Percentiles rank a stretch among this genome's conserved stretches.
phyloP scores from a whole-genome alignment of 805 yeast species.

The Candida boidinii region DNA sequence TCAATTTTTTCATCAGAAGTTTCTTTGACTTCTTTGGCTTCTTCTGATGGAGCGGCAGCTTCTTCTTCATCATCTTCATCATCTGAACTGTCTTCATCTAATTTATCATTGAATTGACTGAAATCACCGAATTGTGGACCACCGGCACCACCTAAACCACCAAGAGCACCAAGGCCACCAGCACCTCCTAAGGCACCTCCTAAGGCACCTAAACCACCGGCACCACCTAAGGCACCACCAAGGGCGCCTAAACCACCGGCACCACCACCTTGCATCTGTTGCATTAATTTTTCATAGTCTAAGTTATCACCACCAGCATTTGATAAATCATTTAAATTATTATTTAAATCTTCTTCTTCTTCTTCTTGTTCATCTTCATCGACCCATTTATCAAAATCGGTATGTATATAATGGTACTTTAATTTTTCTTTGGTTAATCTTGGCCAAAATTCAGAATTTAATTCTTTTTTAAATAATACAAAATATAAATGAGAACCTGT shows the following conservation, averaged over 20 bases:
- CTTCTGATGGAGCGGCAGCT: too few relatives aligned
- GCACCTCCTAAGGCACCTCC: conserved; percentile 20
- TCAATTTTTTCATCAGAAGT: too few relatives aligned
- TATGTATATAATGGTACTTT: conserved; percentile 72
- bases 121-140: too few relatives aligned
- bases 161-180: too few relatives aligned
- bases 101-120: too few relatives aligned
- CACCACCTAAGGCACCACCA: conserved; percentile 21
- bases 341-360: conserved; percentile 34
- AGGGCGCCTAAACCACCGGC: conserved; percentile 23
- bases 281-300: conserved; percentile 20
- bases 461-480: conserved; percentile 60
- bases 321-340: conserved; percentile 12
- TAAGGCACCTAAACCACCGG: conserved; percentile 23
- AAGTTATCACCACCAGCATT: conserved; percentile 15
- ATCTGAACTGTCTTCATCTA: too few relatives aligned
- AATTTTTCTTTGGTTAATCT: conserved; percentile 82
- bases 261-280: conserved; percentile 40
- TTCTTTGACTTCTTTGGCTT: too few relatives aligned
- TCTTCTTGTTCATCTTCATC: conserved; percentile 97
- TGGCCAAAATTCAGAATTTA: conserved; percentile 85
- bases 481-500: conserved; percentile 60
- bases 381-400: conserved; percentile 97
- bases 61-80: too few relatives aligned
- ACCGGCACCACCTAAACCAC: too few relatives aligned